Percentiles rank a stretch among this genome's conserved stretches.
Conservation (phyloP, 495 filamentous ascomycete genomes). For the Peziza echinospora region DNA sequence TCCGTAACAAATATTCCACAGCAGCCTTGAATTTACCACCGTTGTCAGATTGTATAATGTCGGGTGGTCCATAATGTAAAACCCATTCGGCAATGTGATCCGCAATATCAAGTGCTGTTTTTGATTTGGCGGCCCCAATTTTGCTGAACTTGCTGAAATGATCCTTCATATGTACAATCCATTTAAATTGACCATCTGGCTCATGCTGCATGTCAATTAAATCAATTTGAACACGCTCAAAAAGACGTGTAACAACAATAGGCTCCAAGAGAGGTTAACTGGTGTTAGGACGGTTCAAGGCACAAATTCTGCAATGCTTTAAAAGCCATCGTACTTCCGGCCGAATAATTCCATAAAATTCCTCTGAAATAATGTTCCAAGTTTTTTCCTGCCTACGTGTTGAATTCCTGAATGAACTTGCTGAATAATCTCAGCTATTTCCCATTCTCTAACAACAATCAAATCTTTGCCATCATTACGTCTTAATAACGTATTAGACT, state of each 20-base stretch:
- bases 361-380: neutral
- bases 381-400: neutral
- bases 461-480: too few relatives aligned
- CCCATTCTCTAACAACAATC: neutral
- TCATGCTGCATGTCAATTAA: slow-evolving; percentile 8
- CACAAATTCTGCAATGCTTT: slow-evolving; percentile 3
- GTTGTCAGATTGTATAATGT: slow-evolving; percentile 1
- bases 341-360: slow-evolving; percentile 4
- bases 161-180: slow-evolving; percentile 10
- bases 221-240: slow-evolving; percentile 11
- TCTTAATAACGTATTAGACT: too few relatives aligned
- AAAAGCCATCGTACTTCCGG: slow-evolving; percentile 3
- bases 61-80: neutral
- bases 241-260: neutral
- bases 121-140: neutral
- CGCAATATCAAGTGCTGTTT: neutral
- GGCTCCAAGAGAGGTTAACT: slow-evolving; percentile 1
- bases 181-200: slow-evolving; percentile 4
- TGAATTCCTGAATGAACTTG: neutral
- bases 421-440: neutral
- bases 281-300: slow-evolving; percentile 1
- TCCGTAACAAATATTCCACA: neutral
- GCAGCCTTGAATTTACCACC: slow-evolving; percentile 1
- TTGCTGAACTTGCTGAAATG: slow-evolving; percentile 7
- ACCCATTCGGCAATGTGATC: neutral